Evolutionary conservation across 176 grass and related monocot species (phyloP).

Genomic region (Aegilops umbellulata): DNA sequence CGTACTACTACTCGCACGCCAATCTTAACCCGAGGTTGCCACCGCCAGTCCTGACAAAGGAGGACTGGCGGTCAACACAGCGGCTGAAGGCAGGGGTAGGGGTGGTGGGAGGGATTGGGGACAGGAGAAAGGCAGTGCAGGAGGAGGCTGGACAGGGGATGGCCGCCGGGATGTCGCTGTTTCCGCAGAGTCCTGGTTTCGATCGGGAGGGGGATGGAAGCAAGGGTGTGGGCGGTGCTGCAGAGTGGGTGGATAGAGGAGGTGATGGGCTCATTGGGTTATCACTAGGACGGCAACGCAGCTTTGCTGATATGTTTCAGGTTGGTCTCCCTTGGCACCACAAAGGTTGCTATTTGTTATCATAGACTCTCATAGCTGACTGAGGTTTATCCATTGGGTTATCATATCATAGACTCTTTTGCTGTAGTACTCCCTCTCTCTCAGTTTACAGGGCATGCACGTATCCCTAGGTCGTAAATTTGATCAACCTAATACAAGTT

Average conservation of each 20-base stretch:
- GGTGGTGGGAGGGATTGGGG: slow-evolving; percentile 69
- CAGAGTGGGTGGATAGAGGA: slow-evolving; percentile 62
- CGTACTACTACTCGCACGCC: slow-evolving; percentile 87
- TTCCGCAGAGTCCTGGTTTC: slow-evolving; percentile 51
- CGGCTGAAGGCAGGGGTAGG: slow-evolving; percentile 57
- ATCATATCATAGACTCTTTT: slow-evolving; percentile 14
- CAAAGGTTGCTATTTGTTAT: slow-evolving; percentile 2
- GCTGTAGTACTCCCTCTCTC: too few relatives aligned
- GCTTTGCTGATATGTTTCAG: slow-evolving; percentile 87
- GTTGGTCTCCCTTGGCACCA: slow-evolving; percentile 40
- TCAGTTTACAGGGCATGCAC: too few relatives aligned
- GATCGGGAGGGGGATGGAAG: slow-evolving; percentile 39
- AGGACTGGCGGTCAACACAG: slow-evolving; percentile 88
- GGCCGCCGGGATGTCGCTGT: slow-evolving; percentile 39
- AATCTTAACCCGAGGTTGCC: slow-evolving; percentile 91
- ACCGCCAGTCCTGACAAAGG: slow-evolving; percentile 81
- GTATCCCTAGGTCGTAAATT: too few relatives aligned
- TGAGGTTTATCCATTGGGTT: background rate
- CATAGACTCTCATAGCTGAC: background rate
- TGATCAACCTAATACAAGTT: too few relatives aligned
- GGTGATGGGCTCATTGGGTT: slow-evolving; percentile 69
- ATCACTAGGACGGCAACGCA: slow-evolving; percentile 69
- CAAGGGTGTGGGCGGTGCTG: slow-evolving; percentile 29
- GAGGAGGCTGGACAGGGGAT: slow-evolving; percentile 37
- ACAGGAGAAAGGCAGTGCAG: slow-evolving; percentile 50